phyloP scores from a whole-genome alignment of 192 early-diverging fungal species.

The Entomortierella beljakovae region DNA sequence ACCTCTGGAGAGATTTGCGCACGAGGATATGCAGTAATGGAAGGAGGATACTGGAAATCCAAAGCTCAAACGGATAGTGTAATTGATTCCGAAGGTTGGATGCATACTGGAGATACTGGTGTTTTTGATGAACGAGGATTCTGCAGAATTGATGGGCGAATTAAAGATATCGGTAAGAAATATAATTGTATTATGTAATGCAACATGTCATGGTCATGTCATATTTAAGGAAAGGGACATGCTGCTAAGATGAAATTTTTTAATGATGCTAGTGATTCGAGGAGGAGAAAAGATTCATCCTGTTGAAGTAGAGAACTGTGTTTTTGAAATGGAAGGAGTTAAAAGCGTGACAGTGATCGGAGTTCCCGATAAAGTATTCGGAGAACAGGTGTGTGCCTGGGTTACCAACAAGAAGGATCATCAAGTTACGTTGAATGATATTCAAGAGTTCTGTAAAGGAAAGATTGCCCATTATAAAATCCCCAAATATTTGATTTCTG shows the following conservation, averaged over 20 bases:
- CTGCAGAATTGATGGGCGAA: slow-evolving; percentile 60
- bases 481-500: slow-evolving; percentile 49
- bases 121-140: slow-evolving; percentile 58
- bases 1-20: slow-evolving; percentile 57
- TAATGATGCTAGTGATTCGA: slow-evolving; percentile 51
- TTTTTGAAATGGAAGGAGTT: slow-evolving; percentile 54
- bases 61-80: slow-evolving; percentile 52
- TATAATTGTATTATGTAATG: too few relatives aligned
- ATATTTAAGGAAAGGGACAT: neutral
- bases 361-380: slow-evolving; percentile 54
- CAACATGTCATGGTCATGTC: neutral
- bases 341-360: slow-evolving; percentile 61
- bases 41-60: slow-evolving; percentile 60
- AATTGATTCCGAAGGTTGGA: slow-evolving; percentile 56
- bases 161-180: slow-evolving; percentile 56
- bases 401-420: slow-evolving; percentile 39
- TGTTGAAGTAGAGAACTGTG: slow-evolving; percentile 59
- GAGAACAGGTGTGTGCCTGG: slow-evolving; percentile 64
- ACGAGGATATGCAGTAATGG: slow-evolving; percentile 58
- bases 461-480: slow-evolving; percentile 61
- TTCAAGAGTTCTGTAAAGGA: slow-evolving; percentile 56
- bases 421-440: slow-evolving; percentile 37
- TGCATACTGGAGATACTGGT: slow-evolving; percentile 63
- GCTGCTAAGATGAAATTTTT: neutral
- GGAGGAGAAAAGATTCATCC: slow-evolving; percentile 66